A percentile compares a stretch with the other conserved stretches of the same genome.
These are phyloP conservation scores for Blastocystis sp. DNA, from an alignment of 352 stramenopile species.

Conservation along the genomic window DNA sequence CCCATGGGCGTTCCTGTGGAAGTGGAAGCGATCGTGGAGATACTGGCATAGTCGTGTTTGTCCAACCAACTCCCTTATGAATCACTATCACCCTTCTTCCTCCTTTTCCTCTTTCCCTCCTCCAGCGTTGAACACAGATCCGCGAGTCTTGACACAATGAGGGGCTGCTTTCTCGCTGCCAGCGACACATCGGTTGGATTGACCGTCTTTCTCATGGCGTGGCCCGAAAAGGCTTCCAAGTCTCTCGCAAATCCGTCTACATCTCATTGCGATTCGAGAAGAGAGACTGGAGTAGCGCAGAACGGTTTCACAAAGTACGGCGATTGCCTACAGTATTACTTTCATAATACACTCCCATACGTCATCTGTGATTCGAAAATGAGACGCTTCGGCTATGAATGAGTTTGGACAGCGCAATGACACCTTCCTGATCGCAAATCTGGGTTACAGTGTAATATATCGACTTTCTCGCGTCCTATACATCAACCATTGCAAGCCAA, in stretches of 20 bases:
- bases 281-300: background rate
- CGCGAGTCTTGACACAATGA: slow-evolving; percentile 11
- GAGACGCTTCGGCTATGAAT: background rate
- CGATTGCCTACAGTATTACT: slow-evolving; percentile 9
- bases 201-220: slow-evolving; percentile 44
- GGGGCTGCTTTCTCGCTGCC: slow-evolving; percentile 16
- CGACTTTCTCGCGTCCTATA: slow-evolving; percentile 27
- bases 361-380: slow-evolving; percentile 40
- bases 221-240: slow-evolving; percentile 52
- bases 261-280: background rate
- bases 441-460: slow-evolving; percentile 62
- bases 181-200: slow-evolving; percentile 31
- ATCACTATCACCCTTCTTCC: slow-evolving; percentile 50
- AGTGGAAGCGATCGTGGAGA: slow-evolving; percentile 62
- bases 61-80: background rate
- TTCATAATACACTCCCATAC: background rate
- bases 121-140: slow-evolving; percentile 6
- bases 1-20: slow-evolving; percentile 65
- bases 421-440: slow-evolving; percentile 43
- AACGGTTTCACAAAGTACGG: slow-evolving; percentile 37
- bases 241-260: slow-evolving; percentile 49
- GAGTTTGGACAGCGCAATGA: background rate
- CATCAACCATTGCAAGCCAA: background rate
- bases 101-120: slow-evolving; percentile 49
- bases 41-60: slow-evolving; percentile 21